Conservation (phyloP, 2,329 filamentous ascomycete genomes). For the Aspergillus fumigatiaffinis region DNA sequence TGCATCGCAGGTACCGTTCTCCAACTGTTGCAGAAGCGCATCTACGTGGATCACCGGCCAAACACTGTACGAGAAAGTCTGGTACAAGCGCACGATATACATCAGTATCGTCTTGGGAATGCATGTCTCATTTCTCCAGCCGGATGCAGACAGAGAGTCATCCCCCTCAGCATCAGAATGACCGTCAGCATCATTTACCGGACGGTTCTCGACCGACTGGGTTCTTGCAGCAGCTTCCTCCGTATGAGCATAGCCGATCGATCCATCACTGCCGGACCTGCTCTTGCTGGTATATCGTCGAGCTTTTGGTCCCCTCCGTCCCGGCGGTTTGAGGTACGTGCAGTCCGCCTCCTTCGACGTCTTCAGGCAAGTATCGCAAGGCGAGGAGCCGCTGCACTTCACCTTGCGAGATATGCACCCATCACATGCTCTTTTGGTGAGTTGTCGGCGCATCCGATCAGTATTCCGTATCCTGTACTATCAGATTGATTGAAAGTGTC, state of each 20-base stretch:
- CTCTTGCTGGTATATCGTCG: slow-evolving; percentile 5
- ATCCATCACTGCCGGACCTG: not conserved
- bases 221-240: not conserved
- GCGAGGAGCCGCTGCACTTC: slow-evolving; percentile 26
- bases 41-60: slow-evolving; percentile 26
- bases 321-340: slow-evolving; percentile 24
- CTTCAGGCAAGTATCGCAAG: slow-evolving; percentile 24
- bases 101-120: slow-evolving; percentile 13
- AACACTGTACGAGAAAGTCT: slow-evolving; percentile 24
- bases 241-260: not conserved
- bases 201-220: not conserved
- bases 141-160: not conserved
- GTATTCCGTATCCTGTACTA: not conserved
- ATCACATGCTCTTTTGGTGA: slow-evolving; percentile 29
- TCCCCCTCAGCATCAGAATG: not conserved
- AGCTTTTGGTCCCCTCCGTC: slow-evolving; percentile 26
- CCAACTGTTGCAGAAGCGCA: slow-evolving; percentile 13
- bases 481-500: too few species aligned
- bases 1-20: not conserved
- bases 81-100: slow-evolving; percentile 19
- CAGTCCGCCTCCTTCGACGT: slow-evolving; percentile 18
- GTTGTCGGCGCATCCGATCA: slow-evolving; percentile 9
- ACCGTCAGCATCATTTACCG: not conserved
- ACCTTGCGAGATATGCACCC: slow-evolving; percentile 28
- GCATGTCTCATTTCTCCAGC: not conserved